These are phyloP conservation scores for Aspergillus ellipticus DNA, from an alignment of 495 filamentous ascomycete genomes.

Conservation along the genomic window DNA sequence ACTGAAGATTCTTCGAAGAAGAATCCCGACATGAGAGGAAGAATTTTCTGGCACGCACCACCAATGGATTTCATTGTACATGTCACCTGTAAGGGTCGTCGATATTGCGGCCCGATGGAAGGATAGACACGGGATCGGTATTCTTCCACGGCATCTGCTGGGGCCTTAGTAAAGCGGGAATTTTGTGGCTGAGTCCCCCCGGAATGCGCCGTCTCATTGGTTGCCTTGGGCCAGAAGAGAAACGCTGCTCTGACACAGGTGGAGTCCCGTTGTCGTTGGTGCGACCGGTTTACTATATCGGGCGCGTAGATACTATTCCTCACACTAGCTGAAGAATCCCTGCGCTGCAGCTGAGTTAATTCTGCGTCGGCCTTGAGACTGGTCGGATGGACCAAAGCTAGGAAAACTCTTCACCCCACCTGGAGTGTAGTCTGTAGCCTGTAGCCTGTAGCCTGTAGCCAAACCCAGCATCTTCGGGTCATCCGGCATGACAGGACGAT, in stretches of 20 bases:
- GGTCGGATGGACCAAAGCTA: no score
- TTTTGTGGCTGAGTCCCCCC: background rate
- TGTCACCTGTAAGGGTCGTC: constrained; percentile 18
- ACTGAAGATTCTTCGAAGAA: no score
- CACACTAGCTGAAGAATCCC: background rate
- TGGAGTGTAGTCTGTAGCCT: no score
- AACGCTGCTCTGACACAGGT: background rate
- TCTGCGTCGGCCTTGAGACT: no score
- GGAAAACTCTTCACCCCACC: no score
- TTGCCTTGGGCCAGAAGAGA: background rate
- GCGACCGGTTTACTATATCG: background rate
- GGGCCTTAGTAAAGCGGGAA: background rate
- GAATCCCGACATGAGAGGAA: no score
- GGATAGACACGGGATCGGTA: constrained; percentile 15
- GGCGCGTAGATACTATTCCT: background rate
- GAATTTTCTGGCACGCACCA: background rate
- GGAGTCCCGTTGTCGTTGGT: background rate
- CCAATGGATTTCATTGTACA: constrained; percentile 5
- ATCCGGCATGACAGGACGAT: no score
- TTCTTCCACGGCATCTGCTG: background rate
- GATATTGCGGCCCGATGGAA: constrained; percentile 12
- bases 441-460: no score
- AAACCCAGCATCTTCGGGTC: no score
- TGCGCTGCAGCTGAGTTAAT: background rate
- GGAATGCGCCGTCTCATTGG: background rate